Percentiles rank a stretch among this genome's conserved stretches.
phyloP scores from a whole-genome alignment of 2,329 filamentous ascomycete genomes.

The Cladorrhinum sp. region DNA sequence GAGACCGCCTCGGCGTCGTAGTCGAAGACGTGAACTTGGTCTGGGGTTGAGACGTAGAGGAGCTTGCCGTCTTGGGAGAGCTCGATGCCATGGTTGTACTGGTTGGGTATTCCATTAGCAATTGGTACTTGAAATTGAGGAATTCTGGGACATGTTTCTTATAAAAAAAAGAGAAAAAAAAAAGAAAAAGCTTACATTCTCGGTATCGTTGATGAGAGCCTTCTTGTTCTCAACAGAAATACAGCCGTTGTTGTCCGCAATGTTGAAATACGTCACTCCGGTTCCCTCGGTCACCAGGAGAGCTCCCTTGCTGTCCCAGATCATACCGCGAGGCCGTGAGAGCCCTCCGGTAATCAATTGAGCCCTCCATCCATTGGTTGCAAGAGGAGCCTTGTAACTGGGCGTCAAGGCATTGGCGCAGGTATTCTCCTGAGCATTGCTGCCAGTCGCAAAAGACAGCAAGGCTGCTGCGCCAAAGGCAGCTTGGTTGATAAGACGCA shows the following conservation, averaged over 20 bases:
- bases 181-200: constrained; percentile 34
- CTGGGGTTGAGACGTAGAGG: constrained; percentile 55
- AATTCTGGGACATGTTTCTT: too few relatives aligned
- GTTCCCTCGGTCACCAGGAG: constrained; percentile 44
- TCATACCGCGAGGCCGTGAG: constrained; percentile 41
- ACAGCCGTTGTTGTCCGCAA: constrained; percentile 42
- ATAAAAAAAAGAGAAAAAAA: too few relatives aligned
- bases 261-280: constrained; percentile 41
- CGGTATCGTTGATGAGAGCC: constrained; percentile 34
- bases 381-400: constrained; percentile 29
- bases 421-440: constrained; percentile 15
- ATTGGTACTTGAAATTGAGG: too few relatives aligned
- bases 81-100: constrained; percentile 57
- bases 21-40: constrained; percentile 60
- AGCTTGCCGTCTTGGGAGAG: constrained; percentile 51
- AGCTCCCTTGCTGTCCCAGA: constrained; percentile 44
- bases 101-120: constrained; percentile 6
- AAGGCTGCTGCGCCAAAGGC: constrained; percentile 13
- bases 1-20: constrained; percentile 57
- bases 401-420: constrained; percentile 30
- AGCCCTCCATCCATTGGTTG: constrained; percentile 34
- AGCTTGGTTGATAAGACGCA: constrained; percentile 8
- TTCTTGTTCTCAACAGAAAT: constrained; percentile 30
- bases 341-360: constrained; percentile 36
- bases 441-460: constrained; percentile 10